phyloP scores from a whole-genome alignment of 2,329 filamentous ascomycete genomes.

The Cladophialophora bantiana region DNA sequence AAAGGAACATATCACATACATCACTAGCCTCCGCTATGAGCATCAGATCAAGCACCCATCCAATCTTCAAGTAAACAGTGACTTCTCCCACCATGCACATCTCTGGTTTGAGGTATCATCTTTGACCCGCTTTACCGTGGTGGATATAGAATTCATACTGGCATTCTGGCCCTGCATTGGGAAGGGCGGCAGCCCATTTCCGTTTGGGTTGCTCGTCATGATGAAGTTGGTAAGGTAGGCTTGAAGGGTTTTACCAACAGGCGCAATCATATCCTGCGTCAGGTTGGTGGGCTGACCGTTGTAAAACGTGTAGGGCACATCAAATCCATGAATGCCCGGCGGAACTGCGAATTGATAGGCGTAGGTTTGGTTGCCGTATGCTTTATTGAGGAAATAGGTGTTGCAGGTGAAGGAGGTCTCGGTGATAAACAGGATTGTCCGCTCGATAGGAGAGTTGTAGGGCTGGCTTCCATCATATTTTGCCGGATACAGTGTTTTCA shows the following conservation, averaged over 20 bases:
- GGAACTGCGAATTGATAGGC: slow-evolving; percentile 62
- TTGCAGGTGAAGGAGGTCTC: slow-evolving; percentile 61
- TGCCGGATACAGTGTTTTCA: slow-evolving; percentile 59
- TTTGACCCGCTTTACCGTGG: slow-evolving; percentile 51
- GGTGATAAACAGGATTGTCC: slow-evolving; percentile 51
- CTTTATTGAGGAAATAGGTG: slow-evolving; percentile 60
- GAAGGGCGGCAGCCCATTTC: slow-evolving; percentile 51
- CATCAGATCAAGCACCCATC: background rate
- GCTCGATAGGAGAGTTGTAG: slow-evolving; percentile 55
- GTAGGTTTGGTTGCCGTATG: slow-evolving; percentile 59
- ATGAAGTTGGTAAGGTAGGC: slow-evolving; percentile 50
- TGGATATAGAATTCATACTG: slow-evolving; percentile 54
- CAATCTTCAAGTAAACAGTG: slow-evolving; percentile 42
- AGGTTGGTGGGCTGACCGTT: slow-evolving; percentile 47
- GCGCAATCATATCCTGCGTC: slow-evolving; percentile 45
- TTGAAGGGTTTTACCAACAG: slow-evolving; percentile 48
- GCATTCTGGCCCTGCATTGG: slow-evolving; percentile 55
- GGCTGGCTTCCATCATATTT: slow-evolving; percentile 56
- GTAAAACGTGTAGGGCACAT: slow-evolving; percentile 62
- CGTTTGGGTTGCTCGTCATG: slow-evolving; percentile 47
- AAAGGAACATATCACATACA: background rate
- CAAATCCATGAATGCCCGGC: slow-evolving; percentile 61
- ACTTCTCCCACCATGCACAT: slow-evolving; percentile 60
- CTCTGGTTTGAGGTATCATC: slow-evolving; percentile 49
- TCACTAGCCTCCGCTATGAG: too few species aligned